phyloP scores from a whole-genome alignment of 352 stramenopile species.

The Pythium volutum region DNA sequence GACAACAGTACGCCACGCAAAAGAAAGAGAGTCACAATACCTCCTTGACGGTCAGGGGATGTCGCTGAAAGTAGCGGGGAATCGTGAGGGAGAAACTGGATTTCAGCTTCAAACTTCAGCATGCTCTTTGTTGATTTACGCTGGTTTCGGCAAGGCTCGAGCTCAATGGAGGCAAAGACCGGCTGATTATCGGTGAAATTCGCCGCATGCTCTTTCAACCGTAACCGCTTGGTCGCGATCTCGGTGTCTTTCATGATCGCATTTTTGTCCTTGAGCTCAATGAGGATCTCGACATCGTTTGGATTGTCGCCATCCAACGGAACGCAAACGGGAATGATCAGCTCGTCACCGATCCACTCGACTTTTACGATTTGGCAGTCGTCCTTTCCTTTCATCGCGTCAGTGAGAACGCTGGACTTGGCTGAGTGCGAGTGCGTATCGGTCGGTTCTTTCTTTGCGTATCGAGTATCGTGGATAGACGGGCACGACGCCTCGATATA shows the following conservation, averaged over 20 bases:
- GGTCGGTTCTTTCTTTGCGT: neutral
- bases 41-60: slow-evolving; percentile 17
- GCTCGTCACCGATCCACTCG: slow-evolving; percentile 29
- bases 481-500: slow-evolving; percentile 30
- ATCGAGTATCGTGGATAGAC: neutral
- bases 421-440: neutral
- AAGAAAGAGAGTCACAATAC: slow-evolving; percentile 29
- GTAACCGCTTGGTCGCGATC: slow-evolving; percentile 23
- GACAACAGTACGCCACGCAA: slow-evolving; percentile 17
- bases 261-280: slow-evolving; percentile 49
- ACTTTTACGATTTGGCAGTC: slow-evolving; percentile 9
- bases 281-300: slow-evolving; percentile 5
- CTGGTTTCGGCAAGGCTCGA: neutral
- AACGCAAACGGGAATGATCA: slow-evolving; percentile 28
- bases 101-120: slow-evolving; percentile 15
- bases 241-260: slow-evolving; percentile 38
- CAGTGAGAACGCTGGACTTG: slow-evolving; percentile 26
- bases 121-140: slow-evolving; percentile 8
- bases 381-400: slow-evolving; percentile 28
- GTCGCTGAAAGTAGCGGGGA: slow-evolving; percentile 13
- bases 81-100: slow-evolving; percentile 27
- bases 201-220: slow-evolving; percentile 3
- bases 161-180: neutral
- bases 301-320: neutral
- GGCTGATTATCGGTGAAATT: slow-evolving; percentile 11